phyloP scores from a whole-genome alignment of 1,139 yeast species.

The Magnusiomyces tetraspermus region DNA sequence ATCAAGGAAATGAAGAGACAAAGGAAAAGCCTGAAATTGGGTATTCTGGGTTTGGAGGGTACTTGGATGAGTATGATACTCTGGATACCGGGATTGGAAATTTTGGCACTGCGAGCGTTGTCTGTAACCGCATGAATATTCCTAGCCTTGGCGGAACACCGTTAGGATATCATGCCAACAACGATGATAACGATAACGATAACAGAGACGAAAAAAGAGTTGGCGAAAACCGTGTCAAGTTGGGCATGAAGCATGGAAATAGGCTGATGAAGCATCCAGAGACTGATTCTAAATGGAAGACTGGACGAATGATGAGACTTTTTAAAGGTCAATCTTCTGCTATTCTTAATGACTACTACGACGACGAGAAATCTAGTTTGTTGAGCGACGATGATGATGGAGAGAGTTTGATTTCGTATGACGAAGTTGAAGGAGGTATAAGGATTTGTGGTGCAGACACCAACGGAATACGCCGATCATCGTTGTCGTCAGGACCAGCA shows the following conservation, averaged over 20 bases:
- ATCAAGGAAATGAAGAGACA: not conserved
- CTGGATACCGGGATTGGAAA: not conserved
- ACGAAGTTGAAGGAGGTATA: not conserved
- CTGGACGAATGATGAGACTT: not conserved
- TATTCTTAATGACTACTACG: too few relatives aligned
- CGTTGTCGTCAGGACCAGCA: too few relatives aligned
- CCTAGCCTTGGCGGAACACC: too few relatives aligned
- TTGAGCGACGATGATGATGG: not conserved
- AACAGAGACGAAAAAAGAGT: not conserved
- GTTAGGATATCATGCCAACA: too few relatives aligned
- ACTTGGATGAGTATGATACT: not conserved
- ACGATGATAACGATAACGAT: not conserved
- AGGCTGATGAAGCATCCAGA: not conserved
- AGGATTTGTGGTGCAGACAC: not conserved
- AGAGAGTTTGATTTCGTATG: not conserved
- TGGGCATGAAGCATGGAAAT: not conserved
- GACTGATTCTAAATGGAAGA: not conserved
- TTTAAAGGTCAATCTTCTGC: not conserved
- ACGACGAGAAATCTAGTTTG: not conserved
- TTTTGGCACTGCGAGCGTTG: not conserved
- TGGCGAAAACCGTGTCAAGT: not conserved
- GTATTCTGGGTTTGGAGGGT: not conserved
- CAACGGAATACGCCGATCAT: too few relatives aligned
- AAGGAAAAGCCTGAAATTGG: not conserved
- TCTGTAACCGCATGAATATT: not conserved